Conservation (phyloP, 1,284 basidiomycete species). For the Ceratobasidium theobromae region DNA sequence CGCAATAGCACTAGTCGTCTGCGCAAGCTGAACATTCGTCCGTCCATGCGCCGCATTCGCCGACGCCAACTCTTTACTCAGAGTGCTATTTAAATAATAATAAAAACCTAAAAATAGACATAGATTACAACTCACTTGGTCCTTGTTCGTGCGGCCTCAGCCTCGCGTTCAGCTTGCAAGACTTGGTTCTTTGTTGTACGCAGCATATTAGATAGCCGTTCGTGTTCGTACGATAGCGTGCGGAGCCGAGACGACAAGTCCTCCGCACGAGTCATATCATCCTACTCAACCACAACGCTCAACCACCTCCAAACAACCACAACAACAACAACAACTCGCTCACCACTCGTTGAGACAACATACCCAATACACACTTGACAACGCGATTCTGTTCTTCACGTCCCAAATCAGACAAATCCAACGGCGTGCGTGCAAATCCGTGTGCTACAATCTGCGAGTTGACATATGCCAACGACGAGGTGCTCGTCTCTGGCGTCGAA, state of each 20-base stretch:
- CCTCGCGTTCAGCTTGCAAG: conserved; percentile 72
- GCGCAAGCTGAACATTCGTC: conserved; percentile 27
- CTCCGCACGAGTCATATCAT: conserved; percentile 80
- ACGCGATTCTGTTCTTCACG: conserved; percentile 65
- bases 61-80: conserved; percentile 42
- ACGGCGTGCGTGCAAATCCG: conserved; percentile 68
- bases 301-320: not conserved
- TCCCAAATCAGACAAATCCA: conserved; percentile 57
- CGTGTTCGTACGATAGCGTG: conserved; percentile 80
- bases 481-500: conserved; percentile 31
- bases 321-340: conserved; percentile 45
- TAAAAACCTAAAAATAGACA: not conserved
- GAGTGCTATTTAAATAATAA: conserved; percentile 7
- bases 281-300: conserved; percentile 48
- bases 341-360: conserved; percentile 79
- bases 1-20: conserved; percentile 6
- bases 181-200: conserved; percentile 56
- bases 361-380: conserved; percentile 72
- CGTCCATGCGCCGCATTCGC: conserved; percentile 41
- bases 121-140: conserved; percentile 54
- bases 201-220: conserved; percentile 69
- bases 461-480: conserved; percentile 53
- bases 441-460: conserved; percentile 78
- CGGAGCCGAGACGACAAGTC: conserved; percentile 71
- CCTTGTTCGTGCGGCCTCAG: conserved; percentile 68